Conservation (phyloP, 164 flowering plant species). For the Saururus chinensis region DNA sequence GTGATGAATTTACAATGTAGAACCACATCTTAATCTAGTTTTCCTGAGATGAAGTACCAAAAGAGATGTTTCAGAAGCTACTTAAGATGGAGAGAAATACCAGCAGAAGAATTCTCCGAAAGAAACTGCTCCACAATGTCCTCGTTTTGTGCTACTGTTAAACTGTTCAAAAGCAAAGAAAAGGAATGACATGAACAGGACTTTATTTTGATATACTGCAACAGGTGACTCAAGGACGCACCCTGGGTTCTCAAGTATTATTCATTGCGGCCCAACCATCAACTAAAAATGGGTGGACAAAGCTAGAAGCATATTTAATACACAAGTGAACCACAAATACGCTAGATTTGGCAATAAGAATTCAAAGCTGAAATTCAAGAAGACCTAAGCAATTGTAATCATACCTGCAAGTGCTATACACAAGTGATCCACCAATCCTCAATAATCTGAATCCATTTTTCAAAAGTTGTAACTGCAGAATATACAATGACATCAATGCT, state of each 20-base stretch:
- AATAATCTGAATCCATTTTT: conserved; percentile 76
- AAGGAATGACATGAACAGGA: background rate
- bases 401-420: conserved; percentile 98
- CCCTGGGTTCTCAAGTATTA: background rate
- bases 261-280: no score
- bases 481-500: no score
- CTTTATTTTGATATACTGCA: no score
- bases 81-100: conserved; percentile 19
- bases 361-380: background rate
- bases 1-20: no score
- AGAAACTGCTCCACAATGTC: conserved; percentile 73
- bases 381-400: background rate
- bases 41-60: no score
- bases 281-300: background rate
- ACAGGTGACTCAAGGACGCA: background rate
- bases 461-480: background rate
- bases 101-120: conserved; percentile 48
- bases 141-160: conserved; percentile 87
- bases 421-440: conserved; percentile 71
- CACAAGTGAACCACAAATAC: background rate
- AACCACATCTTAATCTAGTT: no score
- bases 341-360: no score
- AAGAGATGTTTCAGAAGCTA: no score
- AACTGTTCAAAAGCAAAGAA: conserved; percentile 25
- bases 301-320: background rate